A percentile compares a stretch with the other conserved stretches of the same genome.
These are phyloP conservation scores for Metschnikowia lochheadii DNA, from an alignment of 805 yeast genomes.

Conservation along the genomic window DNA sequence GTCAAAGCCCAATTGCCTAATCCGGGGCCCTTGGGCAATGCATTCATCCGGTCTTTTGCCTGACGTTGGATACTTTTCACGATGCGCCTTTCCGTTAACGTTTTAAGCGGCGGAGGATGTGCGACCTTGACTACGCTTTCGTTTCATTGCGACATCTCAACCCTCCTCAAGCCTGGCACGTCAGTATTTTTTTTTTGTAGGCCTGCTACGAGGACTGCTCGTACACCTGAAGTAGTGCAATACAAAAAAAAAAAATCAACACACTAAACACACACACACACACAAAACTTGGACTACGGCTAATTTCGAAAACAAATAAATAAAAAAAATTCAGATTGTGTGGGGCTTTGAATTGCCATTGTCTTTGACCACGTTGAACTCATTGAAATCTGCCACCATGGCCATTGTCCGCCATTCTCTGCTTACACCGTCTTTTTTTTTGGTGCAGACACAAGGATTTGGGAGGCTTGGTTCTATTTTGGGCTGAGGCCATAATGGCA, in stretches of 20 bases:
- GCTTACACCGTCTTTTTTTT: background rate
- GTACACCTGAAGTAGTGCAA: too few species aligned
- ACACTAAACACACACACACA: too few species aligned
- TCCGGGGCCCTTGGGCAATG: background rate
- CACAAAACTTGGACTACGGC: too few species aligned
- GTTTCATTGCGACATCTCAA: too few species aligned
- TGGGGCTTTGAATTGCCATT: background rate
- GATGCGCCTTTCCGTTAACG: background rate
- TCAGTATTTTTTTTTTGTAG: background rate
- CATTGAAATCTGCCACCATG: background rate
- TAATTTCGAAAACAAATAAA: too few species aligned
- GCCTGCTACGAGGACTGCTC: background rate
- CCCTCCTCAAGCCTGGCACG: background rate
- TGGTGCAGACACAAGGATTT: background rate
- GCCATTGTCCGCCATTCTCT: background rate
- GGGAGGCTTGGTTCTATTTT: too few species aligned
- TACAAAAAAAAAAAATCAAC: too few species aligned
- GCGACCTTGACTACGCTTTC: background rate
- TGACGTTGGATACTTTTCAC: background rate
- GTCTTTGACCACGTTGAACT: background rate
- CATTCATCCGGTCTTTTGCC: background rate
- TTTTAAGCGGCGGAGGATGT: background rate
- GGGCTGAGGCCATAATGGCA: too few species aligned
- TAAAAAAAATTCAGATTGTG: too few species aligned
- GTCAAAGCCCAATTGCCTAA: background rate